Base-by-base conservation (phyloP, 306 rosid genomes). In the Abrus precatorius region DNA sequence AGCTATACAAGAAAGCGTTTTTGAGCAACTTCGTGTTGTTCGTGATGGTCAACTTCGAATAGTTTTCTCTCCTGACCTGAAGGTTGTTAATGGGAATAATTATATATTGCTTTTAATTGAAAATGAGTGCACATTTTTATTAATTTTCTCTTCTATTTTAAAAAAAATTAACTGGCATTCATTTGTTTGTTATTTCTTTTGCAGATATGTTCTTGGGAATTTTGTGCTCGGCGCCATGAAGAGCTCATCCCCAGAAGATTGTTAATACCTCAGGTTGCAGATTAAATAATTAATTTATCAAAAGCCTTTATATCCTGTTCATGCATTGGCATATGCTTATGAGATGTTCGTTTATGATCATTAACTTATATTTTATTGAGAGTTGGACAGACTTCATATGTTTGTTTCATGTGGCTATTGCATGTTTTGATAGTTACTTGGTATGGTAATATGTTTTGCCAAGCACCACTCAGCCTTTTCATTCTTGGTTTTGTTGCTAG, bases 131-230 rank as follows among this genome's bases (percentile, higher is more conserved):
- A 32, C 75, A 14, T 69, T 61, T 10, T 45, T 75, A 43, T 38
- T 1, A 40, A 47, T 48, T 52, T 61, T 63, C 8, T 76, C 53
- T 72, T 34, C 55, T 85, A 89, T 83, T 75, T 85, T 64, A 82
- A 80, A 77, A 86, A 85, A 10, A 8, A 70, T 88, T 72, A 87
- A 85, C 84, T 75, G 49, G 75, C 66, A 60, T 72, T 67, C 45
- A 59, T 32, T 66, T 72, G 60, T 72, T 44, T 2, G 74, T 76
- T 43, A 27, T 83, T 72, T 82, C 49, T 40, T 69, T 74, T 62
- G 60, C 85, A 95, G 98, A 96, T 96, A 80, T 93, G 99, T 76
- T 96, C 99, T 34, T 96, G 98, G 99, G 99, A 96, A 80, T 96
- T 96, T 80, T 96, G 99, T 88, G 99, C 96, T 56, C 90, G 97